Evolutionary conservation across 83 land plant genomes (phyloP), one percentile per base, ranked within the genome.

Genomic region (Thuja plicata): DNA sequence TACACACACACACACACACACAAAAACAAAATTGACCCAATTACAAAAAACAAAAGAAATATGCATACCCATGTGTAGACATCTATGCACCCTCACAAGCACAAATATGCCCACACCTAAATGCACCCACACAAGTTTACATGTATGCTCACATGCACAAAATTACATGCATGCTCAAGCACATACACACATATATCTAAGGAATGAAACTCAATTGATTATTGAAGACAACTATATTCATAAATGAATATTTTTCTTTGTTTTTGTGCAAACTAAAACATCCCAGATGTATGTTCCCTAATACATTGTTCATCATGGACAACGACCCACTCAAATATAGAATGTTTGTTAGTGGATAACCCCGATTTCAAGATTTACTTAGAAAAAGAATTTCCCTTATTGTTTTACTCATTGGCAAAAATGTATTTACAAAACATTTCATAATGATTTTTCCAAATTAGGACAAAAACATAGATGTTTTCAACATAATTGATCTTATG

Each of bases 391-490:
- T 45, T 80, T 40, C 84, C 41, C 71, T 80, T 80, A 41, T 37
- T 0, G 1, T 38, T 38, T 79, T 79, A 13, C n/a, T 21, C 45
- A 24, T 41, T 80, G 48, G 43, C 24, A 41, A 21, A 45, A 27
- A 3, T 9, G n/a, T 27, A 41, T 40, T 17, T 19, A 8, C 13
- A 86, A 50, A 74, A 52, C 1, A 43, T 77, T 27, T 87, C 87
- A 55, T 3, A 45, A 80, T 27, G 55, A 11, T 27, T 11, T 83
- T 74, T 21, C 54, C 9, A 24, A 19, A 8, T 37, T 41, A 24
- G 35, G 87, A 70, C 37, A 87, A 35, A 70, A 88, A 38, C 73
- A 88, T 48, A 60, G 19, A 38, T 45, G 35, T 87, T 3, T n/a
- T 16, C 30, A 60, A 87, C 48, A 15, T 41, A 24, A 45, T 87